Base-by-base conservation (phyloP, 108 stramenopile genomes). In the Stephanodiscus triporus region DNA sequence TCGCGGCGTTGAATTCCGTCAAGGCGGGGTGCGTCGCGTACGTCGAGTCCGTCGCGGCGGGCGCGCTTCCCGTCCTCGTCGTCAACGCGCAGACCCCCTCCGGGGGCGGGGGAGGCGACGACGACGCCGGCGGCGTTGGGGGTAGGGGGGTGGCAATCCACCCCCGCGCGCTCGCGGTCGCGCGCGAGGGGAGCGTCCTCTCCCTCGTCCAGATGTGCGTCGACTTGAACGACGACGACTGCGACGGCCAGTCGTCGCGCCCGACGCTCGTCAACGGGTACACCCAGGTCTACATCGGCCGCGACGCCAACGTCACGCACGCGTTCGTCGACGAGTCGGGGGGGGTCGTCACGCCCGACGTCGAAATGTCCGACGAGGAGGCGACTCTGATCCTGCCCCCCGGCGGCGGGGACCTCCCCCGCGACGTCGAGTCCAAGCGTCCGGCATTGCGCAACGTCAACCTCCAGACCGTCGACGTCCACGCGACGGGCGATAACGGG, bases 221-320 rank as follows among this genome's bases (percentile, higher is more conserved):
- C 40, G 95, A 96, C 79, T 70, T 96, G 34, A 83, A 89, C 57
- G 84, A 77, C 7, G 45, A 56, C 20, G 19, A 6, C 13, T 34
- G 1, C 19, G 32, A 6, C 26, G 26, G 16, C 9, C 51, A 20
- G 32, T 48, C 69, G 22, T 63, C 72, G 10, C 45, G 68, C 65
- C 77, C 91, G n/a, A 91, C 85, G 55, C 72, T 96, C 27, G 86
- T 87, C 86, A 96, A 96, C 84, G 93, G 93, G 17, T 90, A 80
- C 72, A 94, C 91, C 16, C 95, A 96, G 80, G 63, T 94, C 19
- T 91, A 85, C 66, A 82, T 96, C 29, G 85, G 90, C 24, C 80
- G 78, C 29, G 80, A 70, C 68, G 90, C 91, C 37, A 89, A 94
- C 56, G 77, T 94, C 19, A 93, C 90, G 9, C 95, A 96, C 70